phyloP scores from a whole-genome alignment of 495 filamentous ascomycete genomes.

The Daldinia loculata region DNA sequence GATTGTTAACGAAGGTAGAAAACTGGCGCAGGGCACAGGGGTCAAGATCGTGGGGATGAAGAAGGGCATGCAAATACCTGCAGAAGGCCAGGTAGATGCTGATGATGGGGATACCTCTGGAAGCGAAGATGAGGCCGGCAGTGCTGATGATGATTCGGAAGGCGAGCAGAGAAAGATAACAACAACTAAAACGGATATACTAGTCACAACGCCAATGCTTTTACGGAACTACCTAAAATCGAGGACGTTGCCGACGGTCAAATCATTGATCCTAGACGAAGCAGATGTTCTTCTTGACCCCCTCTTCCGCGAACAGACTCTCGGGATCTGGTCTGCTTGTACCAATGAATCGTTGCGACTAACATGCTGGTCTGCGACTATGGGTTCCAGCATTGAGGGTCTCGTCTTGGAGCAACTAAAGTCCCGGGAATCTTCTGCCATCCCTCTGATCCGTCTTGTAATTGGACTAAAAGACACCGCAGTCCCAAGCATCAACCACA shows the following conservation, averaged over 20 bases:
- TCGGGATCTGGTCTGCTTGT: conserved; percentile 84
- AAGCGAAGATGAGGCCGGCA: conserved; percentile 55
- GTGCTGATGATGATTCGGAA: conserved; percentile 52
- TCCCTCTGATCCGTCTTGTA: conserved; percentile 79
- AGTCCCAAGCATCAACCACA: conserved; percentile 88
- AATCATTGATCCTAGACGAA: conserved; percentile 85
- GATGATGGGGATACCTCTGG: conserved; percentile 43
- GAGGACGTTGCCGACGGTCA: conserved; percentile 67
- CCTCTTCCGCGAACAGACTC: conserved; percentile 87
- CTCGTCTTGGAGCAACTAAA: conserved; percentile 64
- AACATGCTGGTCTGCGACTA: conserved; percentile 94
- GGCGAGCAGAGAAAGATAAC: conserved; percentile 49
- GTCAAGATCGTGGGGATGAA: conserved; percentile 84
- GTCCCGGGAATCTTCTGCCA: conserved; percentile 63
- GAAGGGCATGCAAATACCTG: conserved; percentile 78
- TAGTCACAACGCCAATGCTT: conserved; percentile 86
- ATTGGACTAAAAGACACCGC: conserved; percentile 96
- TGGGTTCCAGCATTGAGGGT: conserved; percentile 90
- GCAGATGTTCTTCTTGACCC: conserved; percentile 94
- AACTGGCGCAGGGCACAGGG: conserved; percentile 78
- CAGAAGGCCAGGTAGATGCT: conserved; percentile 51
- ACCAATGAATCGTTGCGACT: conserved; percentile 70
- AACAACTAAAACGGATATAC: conserved; percentile 76
- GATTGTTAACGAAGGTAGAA: conserved; percentile 91
- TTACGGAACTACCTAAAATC: conserved; percentile 77